Evolutionary conservation across 768 basidiomycete species (phyloP).

Genomic region (Podaxis sp.): DNA sequence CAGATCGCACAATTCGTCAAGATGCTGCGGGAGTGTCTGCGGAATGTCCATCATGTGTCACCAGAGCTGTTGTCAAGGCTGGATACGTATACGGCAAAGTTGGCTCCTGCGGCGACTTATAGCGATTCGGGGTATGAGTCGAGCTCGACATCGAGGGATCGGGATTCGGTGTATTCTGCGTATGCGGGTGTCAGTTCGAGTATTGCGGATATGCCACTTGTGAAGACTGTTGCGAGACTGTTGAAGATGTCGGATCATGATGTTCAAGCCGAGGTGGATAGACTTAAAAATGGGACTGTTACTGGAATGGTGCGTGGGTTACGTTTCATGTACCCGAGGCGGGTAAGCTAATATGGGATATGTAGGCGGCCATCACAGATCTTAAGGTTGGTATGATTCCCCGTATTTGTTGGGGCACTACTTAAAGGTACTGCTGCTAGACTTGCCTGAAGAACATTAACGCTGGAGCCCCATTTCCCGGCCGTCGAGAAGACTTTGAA

Average conservation of each 20-base stretch:
- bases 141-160: conserved; percentile 51
- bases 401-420: background rate
- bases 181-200: conserved; percentile 35
- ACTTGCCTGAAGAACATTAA: conserved; percentile 91
- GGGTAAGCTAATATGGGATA: background rate
- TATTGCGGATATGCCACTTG: conserved; percentile 76
- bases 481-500: conserved; percentile 82
- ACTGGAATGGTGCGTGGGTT: conserved; percentile 62
- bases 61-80: conserved; percentile 79
- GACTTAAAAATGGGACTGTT: conserved; percentile 53
- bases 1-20: conserved; percentile 89
- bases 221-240: conserved; percentile 59
- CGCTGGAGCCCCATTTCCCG: conserved; percentile 78
- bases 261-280: conserved; percentile 71
- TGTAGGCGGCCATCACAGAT: conserved; percentile 78
- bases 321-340: background rate
- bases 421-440: conserved; percentile 31
- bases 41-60: conserved; percentile 68
- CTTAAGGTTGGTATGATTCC: conserved; percentile 56
- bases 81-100: conserved; percentile 79
- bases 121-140: conserved; percentile 69
- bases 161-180: conserved; percentile 40
- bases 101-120: conserved; percentile 57
- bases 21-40: conserved; percentile 78
- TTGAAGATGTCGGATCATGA: conserved; percentile 72